Conservation (phyloP, 176 grass and related monocot genomes). For the Urochloa ruziziensis region DNA sequence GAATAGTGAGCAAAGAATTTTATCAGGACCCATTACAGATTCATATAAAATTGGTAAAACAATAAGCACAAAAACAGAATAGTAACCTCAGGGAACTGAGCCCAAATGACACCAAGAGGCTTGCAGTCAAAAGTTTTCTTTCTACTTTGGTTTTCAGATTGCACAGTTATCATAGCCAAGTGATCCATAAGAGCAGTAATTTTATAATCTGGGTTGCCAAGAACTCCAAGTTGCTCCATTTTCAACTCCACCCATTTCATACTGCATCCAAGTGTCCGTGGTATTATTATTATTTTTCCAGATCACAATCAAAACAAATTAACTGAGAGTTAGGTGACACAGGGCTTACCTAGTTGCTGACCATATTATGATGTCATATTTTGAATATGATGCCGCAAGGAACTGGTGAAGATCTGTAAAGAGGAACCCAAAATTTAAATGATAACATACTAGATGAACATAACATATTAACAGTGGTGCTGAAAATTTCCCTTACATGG, state of each 20-base stretch:
- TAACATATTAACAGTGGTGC: background rate
- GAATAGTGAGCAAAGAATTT: conserved; percentile 12
- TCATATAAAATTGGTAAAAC: background rate
- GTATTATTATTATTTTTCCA: background rate
- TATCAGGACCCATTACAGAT: background rate
- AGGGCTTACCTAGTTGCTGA: conserved; percentile 81
- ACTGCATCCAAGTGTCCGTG: conserved; percentile 42
- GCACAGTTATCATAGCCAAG: conserved; percentile 95
- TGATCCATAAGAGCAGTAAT: conserved; percentile 98
- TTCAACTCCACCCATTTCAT: conserved; percentile 99
- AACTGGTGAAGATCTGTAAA: conserved; percentile 93
- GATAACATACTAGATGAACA: background rate
- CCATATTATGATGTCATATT: conserved; percentile 99
- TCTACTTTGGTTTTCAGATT: conserved; percentile 56
- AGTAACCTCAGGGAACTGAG: conserved; percentile 81
- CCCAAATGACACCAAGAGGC: conserved; percentile 90
- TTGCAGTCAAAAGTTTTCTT: conserved; percentile 88
- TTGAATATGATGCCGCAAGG: conserved; percentile 81
- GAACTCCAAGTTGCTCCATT: conserved; percentile 93
- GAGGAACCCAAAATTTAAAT: conserved; percentile 3
- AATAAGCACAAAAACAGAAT: background rate
- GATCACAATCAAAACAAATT: conserved; percentile 1
- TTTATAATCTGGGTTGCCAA: conserved; percentile 84
- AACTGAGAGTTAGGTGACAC: background rate
- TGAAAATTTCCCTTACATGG: conserved; percentile 63